A percentile compares a stretch with the other conserved stretches of the same genome.
phyloP scores from a whole-genome alignment of 176 grass and related monocot genomes.

The Pontederia crassipes region DNA sequence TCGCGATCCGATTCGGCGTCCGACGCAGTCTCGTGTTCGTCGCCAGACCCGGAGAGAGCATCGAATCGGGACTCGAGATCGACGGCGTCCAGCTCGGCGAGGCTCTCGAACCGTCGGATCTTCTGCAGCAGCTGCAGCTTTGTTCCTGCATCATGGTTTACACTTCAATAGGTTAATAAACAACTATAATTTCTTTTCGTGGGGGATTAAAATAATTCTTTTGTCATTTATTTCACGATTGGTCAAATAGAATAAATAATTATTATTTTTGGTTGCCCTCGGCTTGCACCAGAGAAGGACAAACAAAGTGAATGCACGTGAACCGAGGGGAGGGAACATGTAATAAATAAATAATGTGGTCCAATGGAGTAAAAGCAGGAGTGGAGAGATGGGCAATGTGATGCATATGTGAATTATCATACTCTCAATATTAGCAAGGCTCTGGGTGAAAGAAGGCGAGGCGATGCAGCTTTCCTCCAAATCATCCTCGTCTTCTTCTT shows the following conservation, averaged over 20 bases:
- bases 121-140: constrained; percentile 36
- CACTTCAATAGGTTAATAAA: neutral
- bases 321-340: too few relatives aligned
- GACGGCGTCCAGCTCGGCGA: constrained; percentile 19
- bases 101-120: constrained; percentile 38
- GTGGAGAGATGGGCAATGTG: too few relatives aligned
- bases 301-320: too few relatives aligned
- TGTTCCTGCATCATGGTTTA: constrained; percentile 21
- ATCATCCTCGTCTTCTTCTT: constrained; percentile 6
- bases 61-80: constrained; percentile 35
- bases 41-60: neutral
- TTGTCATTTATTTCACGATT: too few relatives aligned
- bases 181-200: too few relatives aligned
- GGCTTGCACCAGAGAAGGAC: too few relatives aligned
- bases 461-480: constrained; percentile 10
- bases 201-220: too few relatives aligned
- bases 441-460: constrained; percentile 35
- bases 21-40: neutral
- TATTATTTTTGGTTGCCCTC: too few relatives aligned
- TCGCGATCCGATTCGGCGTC: neutral
- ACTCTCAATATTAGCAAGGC: constrained; percentile 47
- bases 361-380: neutral
- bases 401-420: neutral
- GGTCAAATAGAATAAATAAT: too few relatives aligned
- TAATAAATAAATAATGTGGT: too few relatives aligned